A percentile compares a stretch with the other conserved stretches of the same genome.
These are phyloP conservation scores for Cephalotrichum gorgonifer DNA, from an alignment of 2,329 filamentous ascomycete genomes.

Conservation along the genomic window DNA sequence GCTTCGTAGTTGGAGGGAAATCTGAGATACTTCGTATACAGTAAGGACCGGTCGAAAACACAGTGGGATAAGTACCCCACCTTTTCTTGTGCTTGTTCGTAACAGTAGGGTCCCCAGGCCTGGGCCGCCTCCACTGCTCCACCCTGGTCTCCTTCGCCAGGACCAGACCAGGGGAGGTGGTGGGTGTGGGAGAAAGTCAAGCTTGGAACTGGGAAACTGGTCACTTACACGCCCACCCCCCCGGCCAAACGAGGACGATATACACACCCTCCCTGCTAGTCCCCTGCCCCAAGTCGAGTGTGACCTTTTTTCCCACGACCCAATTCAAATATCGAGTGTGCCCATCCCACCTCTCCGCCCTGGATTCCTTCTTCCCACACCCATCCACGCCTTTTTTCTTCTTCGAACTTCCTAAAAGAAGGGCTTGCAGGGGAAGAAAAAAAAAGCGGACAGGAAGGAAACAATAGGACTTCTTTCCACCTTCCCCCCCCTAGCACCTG, in stretches of 20 bases:
- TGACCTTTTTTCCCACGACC: background rate
- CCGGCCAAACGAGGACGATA: too few species aligned
- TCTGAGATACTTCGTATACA: background rate
- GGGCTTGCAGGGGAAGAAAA: background rate
- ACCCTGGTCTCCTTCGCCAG: too few species aligned
- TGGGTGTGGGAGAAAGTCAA: too few species aligned
- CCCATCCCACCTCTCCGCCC: slow-evolving; percentile 2
- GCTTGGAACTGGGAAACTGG: too few species aligned
- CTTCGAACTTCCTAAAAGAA: background rate
- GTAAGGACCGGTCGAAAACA: background rate
- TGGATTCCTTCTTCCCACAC: background rate
- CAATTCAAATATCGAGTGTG: slow-evolving; percentile 1
- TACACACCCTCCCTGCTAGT: background rate
- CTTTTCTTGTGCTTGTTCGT: too few species aligned
- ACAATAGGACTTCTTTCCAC: background rate
- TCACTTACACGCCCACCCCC: too few species aligned
- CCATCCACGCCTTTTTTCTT: background rate
- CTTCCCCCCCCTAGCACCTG: background rate
- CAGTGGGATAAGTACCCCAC: slow-evolving; percentile 1
- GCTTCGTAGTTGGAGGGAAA: too few species aligned
- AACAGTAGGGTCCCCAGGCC: too few species aligned
- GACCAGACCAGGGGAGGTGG: background rate
- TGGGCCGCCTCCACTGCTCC: too few species aligned
- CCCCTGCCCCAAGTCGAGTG: background rate
- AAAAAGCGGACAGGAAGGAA: background rate